Percentiles rank a stretch among this genome's conserved stretches.
phyloP scores from a whole-genome alignment of 2,329 filamentous ascomycete genomes.

The Cephalotrichum gorgonifer region DNA sequence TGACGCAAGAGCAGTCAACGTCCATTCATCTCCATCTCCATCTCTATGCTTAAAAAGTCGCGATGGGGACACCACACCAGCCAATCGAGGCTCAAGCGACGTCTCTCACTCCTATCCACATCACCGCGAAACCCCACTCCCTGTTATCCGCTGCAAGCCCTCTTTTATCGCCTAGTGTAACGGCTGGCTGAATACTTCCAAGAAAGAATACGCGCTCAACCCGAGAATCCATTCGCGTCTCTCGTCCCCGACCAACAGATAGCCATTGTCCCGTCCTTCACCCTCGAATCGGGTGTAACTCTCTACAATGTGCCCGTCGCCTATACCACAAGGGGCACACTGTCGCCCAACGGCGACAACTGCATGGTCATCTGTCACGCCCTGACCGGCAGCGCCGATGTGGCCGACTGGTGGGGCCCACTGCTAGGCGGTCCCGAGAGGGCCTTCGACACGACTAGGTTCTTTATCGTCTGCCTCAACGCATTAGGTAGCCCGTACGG shows the following conservation, averaged over 20 bases:
- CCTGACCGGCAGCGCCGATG: slow-evolving; percentile 75
- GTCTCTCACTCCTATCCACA: no score
- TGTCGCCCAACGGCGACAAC: slow-evolving; percentile 51
- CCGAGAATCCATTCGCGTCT: slow-evolving; percentile 82
- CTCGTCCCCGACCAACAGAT: slow-evolving; percentile 85
- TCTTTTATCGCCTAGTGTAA: slow-evolving; percentile 20
- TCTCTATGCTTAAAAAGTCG: no score
- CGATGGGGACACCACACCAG: no score
- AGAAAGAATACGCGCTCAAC: slow-evolving; percentile 58
- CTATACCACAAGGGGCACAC: slow-evolving; percentile 54
- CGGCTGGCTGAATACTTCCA: slow-evolving; percentile 53
- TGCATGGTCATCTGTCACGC: slow-evolving; percentile 74
- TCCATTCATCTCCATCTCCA: no score
- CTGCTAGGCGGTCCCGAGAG: slow-evolving; percentile 67
- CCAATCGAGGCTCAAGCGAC: slow-evolving; percentile 10
- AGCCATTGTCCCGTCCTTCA: slow-evolving; percentile 78
- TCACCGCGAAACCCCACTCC: neutral
- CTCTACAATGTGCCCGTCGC: slow-evolving; percentile 66
- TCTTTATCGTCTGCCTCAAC: slow-evolving; percentile 82
- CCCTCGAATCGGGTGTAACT: slow-evolving; percentile 81
- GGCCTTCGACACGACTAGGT: slow-evolving; percentile 71
- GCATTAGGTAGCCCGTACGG: slow-evolving; percentile 79
- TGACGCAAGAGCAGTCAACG: slow-evolving; percentile 1
- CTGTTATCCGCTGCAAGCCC: neutral
- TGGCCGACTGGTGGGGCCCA: slow-evolving; percentile 82